phyloP scores from a whole-genome alignment of 2,329 filamentous ascomycete genomes.

The Purpureocillium lavendulum region DNA sequence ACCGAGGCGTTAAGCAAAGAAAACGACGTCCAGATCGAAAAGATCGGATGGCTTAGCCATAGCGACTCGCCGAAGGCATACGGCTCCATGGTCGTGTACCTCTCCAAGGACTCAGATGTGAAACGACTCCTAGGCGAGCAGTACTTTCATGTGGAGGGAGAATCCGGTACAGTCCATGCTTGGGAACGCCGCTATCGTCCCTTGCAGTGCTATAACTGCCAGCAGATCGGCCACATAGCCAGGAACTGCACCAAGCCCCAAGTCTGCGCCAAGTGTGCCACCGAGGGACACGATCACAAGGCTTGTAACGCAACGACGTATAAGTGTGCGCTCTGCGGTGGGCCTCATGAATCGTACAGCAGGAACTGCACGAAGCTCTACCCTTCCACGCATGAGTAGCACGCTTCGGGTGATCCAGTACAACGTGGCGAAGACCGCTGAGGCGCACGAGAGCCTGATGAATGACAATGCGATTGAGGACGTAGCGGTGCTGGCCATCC shows the following conservation, averaged over 20 bases:
- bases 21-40: constrained; percentile 14
- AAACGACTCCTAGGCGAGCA: constrained; percentile 10
- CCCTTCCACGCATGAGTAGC: constrained; percentile 10
- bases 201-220: constrained; percentile 20
- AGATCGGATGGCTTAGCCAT: constrained; percentile 16
- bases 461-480: constrained; percentile 10
- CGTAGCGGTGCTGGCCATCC: constrained; percentile 7
- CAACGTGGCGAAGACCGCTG: constrained; percentile 9
- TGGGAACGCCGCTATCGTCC: constrained; percentile 14
- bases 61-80: constrained; percentile 12
- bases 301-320: constrained; percentile 6
- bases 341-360: constrained; percentile 14
- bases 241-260: constrained; percentile 16
- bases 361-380: constrained; percentile 12
- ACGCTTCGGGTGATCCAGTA: constrained; percentile 9
- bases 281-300: constrained; percentile 12
- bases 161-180: constrained; percentile 9
- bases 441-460: constrained; percentile 10
- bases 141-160: constrained; percentile 13
- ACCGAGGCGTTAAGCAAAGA: constrained; percentile 12
- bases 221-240: constrained; percentile 18
- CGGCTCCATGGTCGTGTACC: constrained; percentile 15
- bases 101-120: constrained; percentile 12
- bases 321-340: constrained; percentile 12
- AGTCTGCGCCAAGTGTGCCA: constrained; percentile 9